These are phyloP conservation scores for Nemania serpens DNA, from an alignment of 2,329 filamentous ascomycete species.

Conservation along the genomic window DNA sequence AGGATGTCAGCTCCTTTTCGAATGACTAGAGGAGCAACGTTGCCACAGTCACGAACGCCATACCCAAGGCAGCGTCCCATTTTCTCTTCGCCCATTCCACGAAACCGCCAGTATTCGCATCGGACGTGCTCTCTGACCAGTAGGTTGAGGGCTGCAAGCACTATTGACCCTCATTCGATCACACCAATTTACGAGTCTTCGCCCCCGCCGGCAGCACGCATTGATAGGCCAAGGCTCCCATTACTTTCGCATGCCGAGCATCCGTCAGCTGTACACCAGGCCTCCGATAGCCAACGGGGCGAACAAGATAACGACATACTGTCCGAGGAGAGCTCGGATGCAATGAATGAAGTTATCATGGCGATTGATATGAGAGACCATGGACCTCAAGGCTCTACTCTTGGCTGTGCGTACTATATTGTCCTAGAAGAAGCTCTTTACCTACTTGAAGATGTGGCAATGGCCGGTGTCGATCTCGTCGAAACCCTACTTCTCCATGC, in stretches of 20 bases:
- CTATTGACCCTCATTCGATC: slow-evolving; percentile 14
- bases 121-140: slow-evolving; percentile 18
- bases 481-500: slow-evolving; percentile 62
- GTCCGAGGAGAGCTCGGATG: slow-evolving; percentile 39
- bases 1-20: slow-evolving; percentile 19
- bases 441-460: slow-evolving; percentile 76
- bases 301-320: slow-evolving; percentile 26
- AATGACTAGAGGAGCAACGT: slow-evolving; percentile 16
- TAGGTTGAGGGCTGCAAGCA: slow-evolving; percentile 21
- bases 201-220: slow-evolving; percentile 32
- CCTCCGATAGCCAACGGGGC: slow-evolving; percentile 23
- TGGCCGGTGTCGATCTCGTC: slow-evolving; percentile 70
- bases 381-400: slow-evolving; percentile 49
- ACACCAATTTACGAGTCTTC: slow-evolving; percentile 32
- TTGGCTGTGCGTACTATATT: slow-evolving; percentile 86
- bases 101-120: slow-evolving; percentile 2
- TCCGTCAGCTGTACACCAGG: slow-evolving; percentile 18
- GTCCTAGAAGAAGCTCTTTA: slow-evolving; percentile 71
- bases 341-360: slow-evolving; percentile 74
- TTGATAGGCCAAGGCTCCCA: slow-evolving; percentile 34
- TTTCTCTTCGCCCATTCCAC: slow-evolving; percentile 29
- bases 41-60: slow-evolving; percentile 26
- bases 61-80: slow-evolving; percentile 18
- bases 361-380: slow-evolving; percentile 75
- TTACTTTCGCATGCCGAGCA: slow-evolving; percentile 31